These are phyloP conservation scores for Aspergillus tubingensis DNA, from an alignment of 2,329 filamentous ascomycete genomes.

Conservation along the genomic window DNA sequence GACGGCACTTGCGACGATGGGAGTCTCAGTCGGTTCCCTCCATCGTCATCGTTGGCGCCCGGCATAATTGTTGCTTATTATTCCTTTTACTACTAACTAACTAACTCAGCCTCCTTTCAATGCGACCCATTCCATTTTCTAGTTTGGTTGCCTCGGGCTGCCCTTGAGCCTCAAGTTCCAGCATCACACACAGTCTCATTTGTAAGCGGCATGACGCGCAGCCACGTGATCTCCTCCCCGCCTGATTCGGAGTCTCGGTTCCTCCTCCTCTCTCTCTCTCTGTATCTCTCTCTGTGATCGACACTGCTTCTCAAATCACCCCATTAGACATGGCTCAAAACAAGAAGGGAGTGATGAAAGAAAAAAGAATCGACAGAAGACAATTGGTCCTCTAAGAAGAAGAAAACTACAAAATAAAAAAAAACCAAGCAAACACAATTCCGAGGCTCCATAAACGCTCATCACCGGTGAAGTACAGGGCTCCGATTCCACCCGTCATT, in stretches of 20 bases:
- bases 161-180: too few species aligned
- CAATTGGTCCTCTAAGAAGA: too few species aligned
- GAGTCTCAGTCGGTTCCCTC: neutral
- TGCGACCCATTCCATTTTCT: neutral
- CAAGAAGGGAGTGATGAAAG: too few species aligned
- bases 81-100: too few species aligned
- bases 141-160: neutral
- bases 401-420: neutral
- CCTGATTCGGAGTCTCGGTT: neutral
- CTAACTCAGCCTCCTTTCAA: neutral
- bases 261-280: neutral
- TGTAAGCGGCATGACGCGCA: neutral
- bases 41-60: neutral
- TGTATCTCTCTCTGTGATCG: neutral
- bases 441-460: neutral
- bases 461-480: neutral
- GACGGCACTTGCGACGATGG: neutral
- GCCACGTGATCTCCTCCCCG: neutral
- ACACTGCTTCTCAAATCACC: neutral
- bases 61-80: too few species aligned
- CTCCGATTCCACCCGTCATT: constrained; percentile 5
- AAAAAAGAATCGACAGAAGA: too few species aligned
- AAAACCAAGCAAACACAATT: neutral
- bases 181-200: too few species aligned
- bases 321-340: too few species aligned